phyloP scores from a whole-genome alignment of 129 eudicot genomes.

The Daucus carota region DH1_v3.0 NC_030386.2:33725501-33726000 shows the following conservation, averaged over 20 bases:
- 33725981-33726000: background rate
- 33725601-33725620: slow-evolving; percentile 57
- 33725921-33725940: background rate
- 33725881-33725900: background rate
- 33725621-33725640: slow-evolving; percentile 33
- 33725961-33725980: background rate
- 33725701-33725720: background rate
- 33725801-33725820: background rate
- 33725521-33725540: slow-evolving; percentile 61
- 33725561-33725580: slow-evolving; percentile 34
- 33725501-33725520: slow-evolving; percentile 2
- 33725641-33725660: background rate
- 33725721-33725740: background rate
- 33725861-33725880: background rate
- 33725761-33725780: background rate
- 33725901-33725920: background rate
- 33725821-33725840: background rate
- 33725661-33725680: background rate
- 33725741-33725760: background rate
- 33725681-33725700: background rate
- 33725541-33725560: slow-evolving; percentile 41
- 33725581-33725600: slow-evolving; percentile 60
- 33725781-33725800: background rate
- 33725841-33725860: background rate
- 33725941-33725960: background rate